Evolutionary conservation across 1,284 basidiomycete genomes (phyloP), one percentile per base, ranked within the genome.

Genomic region (Malassezia caprae): DNA sequence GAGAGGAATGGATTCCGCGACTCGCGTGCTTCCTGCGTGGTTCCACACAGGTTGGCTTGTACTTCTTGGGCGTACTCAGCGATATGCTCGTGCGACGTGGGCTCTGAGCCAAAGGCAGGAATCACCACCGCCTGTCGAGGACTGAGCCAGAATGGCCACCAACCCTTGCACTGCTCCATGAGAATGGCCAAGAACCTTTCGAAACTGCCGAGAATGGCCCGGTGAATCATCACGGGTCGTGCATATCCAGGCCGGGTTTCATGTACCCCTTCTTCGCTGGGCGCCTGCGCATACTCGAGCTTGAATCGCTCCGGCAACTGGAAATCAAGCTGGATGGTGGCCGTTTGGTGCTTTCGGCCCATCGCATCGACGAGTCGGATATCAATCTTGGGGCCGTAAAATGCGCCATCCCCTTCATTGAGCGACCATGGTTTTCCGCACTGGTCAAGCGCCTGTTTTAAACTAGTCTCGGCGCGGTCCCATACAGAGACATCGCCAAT

Each of bases 301-400:
- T 64, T 57, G 46, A 74, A 74, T 1, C 72, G 59, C 35, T 61
- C 57, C 0, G 72, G 72, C 11, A 74, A 59, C 57, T 74, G 72
- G 43, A 74, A 74, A 45, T 74, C 72, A 10, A 74, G 60, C 50
- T 74, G 72, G 37, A 74, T 74, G 17, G 72, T 74, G 1, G 72
- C 72, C 0, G 71, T 73, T 48, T 74, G 72, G 42, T 72, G 69
- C 15, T 64, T 48, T 12, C 69, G 48, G 5, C 69, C 68, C 44
- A 62, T 58, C 0, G 65, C 64, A 34, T 74, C 72, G 3, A 73
- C 62, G 3, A 74, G 61, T 6, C 69, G 63, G 46, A 72, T 67
- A 40, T 74, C 72, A 35, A 74, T 74, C 53, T 74, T 74, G 44
- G 72, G 72, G 1, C 72, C 72, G 48, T 74, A 74, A 37, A 74